Conservation (phyloP, 176 grass and related monocot genomes). For the Thinopyrum elongatum region DNA sequence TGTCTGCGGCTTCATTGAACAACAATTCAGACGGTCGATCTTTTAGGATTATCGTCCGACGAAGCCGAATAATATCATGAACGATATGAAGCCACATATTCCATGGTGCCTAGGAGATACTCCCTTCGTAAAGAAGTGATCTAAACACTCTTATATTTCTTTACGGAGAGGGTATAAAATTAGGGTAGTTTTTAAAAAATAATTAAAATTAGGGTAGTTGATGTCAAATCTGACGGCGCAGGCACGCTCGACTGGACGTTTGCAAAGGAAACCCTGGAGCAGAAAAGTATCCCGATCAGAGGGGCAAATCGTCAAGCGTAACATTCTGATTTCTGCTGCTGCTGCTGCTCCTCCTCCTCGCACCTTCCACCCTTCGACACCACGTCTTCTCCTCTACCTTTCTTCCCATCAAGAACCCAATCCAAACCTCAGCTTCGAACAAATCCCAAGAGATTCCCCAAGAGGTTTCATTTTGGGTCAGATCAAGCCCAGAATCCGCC, state of each 20-base stretch:
- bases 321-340: conserved; percentile 34
- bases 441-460: background rate
- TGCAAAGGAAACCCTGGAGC: background rate
- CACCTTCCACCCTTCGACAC: conserved; percentile 41
- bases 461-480: background rate
- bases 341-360: background rate
- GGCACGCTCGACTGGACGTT: background rate
- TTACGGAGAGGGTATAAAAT: no score
- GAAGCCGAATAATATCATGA: no score
- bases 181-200: no score
- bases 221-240: background rate
- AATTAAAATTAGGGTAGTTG: background rate
- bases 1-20: no score
- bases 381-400: conserved; percentile 35
- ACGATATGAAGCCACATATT: no score
- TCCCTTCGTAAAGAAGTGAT: no score
- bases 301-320: conserved; percentile 10
- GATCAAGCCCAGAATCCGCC: conserved; percentile 6
- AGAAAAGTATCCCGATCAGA: background rate
- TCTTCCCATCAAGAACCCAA: conserved; percentile 43
- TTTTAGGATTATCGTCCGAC: no score
- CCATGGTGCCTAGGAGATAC: no score
- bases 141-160: no score
- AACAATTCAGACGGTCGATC: no score
- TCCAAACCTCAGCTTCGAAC: conserved; percentile 32